phyloP scores from a whole-genome alignment of 441 rosid genomes.

The Melastoma candidum region DNA sequence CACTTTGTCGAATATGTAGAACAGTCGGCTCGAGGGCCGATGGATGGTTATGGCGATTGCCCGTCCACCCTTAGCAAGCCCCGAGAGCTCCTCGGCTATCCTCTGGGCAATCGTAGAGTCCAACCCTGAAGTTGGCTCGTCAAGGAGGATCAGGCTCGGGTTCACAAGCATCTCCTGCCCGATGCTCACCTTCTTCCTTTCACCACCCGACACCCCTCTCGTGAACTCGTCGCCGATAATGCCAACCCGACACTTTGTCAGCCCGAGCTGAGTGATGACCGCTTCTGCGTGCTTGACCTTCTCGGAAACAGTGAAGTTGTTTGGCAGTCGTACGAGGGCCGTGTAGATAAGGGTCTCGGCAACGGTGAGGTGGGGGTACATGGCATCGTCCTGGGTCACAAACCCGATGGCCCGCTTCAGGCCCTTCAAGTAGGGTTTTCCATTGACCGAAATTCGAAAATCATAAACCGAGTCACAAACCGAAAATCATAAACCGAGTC shows the following conservation, averaged over 20 bases:
- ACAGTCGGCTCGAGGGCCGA: slow-evolving; percentile 11
- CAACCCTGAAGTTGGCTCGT: slow-evolving; percentile 37
- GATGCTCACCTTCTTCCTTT: slow-evolving; percentile 30
- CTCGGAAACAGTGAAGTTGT: slow-evolving; percentile 12
- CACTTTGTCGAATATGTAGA: slow-evolving; percentile 24
- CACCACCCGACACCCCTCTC: slow-evolving; percentile 34
- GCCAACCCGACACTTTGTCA: slow-evolving; percentile 20
- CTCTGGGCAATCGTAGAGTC: slow-evolving; percentile 21
- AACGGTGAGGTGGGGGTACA: slow-evolving; percentile 29
- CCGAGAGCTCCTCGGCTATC: slow-evolving; percentile 15
- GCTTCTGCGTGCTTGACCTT: slow-evolving; percentile 18
- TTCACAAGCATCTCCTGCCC: slow-evolving; percentile 31
- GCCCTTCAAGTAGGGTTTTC: slow-evolving; percentile 18
- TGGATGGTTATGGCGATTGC: slow-evolving; percentile 26
- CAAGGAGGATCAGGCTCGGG: slow-evolving; percentile 28
- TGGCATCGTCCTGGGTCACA: slow-evolving; percentile 29
- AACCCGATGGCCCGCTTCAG: slow-evolving; percentile 27
- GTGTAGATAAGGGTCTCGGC: slow-evolving; percentile 28
- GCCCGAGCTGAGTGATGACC: slow-evolving; percentile 19
- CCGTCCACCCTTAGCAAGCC: slow-evolving; percentile 20
- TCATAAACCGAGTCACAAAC: no score
- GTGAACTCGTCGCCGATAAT: slow-evolving; percentile 18
- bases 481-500: no score
- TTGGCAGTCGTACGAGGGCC: slow-evolving; percentile 25
- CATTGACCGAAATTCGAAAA: no score